Base-by-base conservation (phyloP, 2,329 filamentous ascomycete genomes). In the Aureobasidium sp. region DNA sequence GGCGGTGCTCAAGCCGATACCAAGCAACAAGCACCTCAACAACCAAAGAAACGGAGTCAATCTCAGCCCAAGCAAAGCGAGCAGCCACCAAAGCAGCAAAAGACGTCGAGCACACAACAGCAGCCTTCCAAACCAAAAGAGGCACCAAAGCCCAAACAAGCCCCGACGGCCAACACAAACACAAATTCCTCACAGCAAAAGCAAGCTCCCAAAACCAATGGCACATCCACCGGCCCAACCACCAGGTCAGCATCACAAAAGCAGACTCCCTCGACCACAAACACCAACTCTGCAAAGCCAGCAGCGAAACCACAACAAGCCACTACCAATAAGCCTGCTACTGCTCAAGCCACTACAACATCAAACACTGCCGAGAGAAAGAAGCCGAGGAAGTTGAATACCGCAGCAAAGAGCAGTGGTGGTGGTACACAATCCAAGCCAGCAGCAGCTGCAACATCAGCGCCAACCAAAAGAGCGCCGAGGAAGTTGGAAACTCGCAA, bases 351-450 rank as follows among this genome's bases (percentile, higher is more conserved):
- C 13, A 34, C 45, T 4, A 63, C 68, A 0, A 45, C 48, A 2
- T 61, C 63, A 0, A 65, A 60, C 7, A 53, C 49, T 16, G 27
- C n/a, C 45, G 64, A 65, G 30, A 63, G 62, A 34, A 44, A 63
- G 30, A 71, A 70, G 59, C 70, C 69, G 1, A 68, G 69, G 29
- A 72, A 72, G 37, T 27, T 72, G 42, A 61, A 62, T 10, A 37
- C 65, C 3, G 60, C 39, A 60, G 27, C 27, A 32, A 48, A 48
- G 45, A 59, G 10, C 64, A 49, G 32, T 29, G 52, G 49, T 29
- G 52, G 49, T 62, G 13, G 54, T 63, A 45, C 44, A 34, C 45
- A 47, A 39, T 13, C 39, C 15, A 47, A 58, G 9, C n/a, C 44
- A 30, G n/a, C 55, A 30, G 11, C 42, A 13, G 34, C 55, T 15